A percentile compares a stretch with the other conserved stretches of the same genome.
phyloP scores from a whole-genome alignment of 2,329 filamentous ascomycete genomes.

The Chrysoporthe puriensis region DNA sequence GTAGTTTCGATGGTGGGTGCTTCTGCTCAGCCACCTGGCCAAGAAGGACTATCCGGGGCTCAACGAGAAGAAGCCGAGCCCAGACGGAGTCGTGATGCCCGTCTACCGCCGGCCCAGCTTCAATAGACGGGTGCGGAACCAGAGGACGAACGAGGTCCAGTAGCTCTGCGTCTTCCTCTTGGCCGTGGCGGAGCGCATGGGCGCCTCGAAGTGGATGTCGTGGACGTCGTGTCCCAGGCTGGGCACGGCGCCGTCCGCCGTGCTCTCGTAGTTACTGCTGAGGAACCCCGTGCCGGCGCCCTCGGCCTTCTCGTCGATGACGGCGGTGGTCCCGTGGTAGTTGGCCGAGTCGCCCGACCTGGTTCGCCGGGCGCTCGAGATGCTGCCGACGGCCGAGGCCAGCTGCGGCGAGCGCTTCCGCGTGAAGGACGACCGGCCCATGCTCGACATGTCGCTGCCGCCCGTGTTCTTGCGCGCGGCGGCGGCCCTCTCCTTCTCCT shows the following conservation, averaged over 20 bases:
- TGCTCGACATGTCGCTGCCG: slow-evolving; percentile 22
- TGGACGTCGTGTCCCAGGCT: slow-evolving; percentile 44
- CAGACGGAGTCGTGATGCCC: not conserved
- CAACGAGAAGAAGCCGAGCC: not conserved
- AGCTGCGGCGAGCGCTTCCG: slow-evolving; percentile 34
- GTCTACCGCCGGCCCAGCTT: slow-evolving; percentile 40
- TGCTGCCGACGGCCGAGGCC: slow-evolving; percentile 4
- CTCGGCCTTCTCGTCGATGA: slow-evolving; percentile 44
- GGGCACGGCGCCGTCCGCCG: slow-evolving; percentile 38
- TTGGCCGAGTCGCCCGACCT: slow-evolving; percentile 9
- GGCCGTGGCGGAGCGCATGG: slow-evolving; percentile 49
- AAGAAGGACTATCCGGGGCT: not conserved
- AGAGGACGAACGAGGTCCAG: slow-evolving; percentile 67
- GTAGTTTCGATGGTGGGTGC: too few species aligned
- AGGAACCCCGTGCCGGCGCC: slow-evolving; percentile 40
- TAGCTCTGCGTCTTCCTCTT: slow-evolving; percentile 65
- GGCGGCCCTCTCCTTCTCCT: slow-evolving; percentile 48
- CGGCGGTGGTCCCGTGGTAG: slow-evolving; percentile 5
- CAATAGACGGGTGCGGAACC: slow-evolving; percentile 63
- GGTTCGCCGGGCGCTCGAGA: slow-evolving; percentile 21
- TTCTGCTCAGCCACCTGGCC: not conserved
- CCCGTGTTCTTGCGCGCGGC: slow-evolving; percentile 46
- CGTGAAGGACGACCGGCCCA: slow-evolving; percentile 29
- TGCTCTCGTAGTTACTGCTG: slow-evolving; percentile 51
- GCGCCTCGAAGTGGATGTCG: slow-evolving; percentile 48